Evolutionary conservation across 805 yeast genomes (phyloP).

Genomic region (Ogataea paraovalis): DNA sequence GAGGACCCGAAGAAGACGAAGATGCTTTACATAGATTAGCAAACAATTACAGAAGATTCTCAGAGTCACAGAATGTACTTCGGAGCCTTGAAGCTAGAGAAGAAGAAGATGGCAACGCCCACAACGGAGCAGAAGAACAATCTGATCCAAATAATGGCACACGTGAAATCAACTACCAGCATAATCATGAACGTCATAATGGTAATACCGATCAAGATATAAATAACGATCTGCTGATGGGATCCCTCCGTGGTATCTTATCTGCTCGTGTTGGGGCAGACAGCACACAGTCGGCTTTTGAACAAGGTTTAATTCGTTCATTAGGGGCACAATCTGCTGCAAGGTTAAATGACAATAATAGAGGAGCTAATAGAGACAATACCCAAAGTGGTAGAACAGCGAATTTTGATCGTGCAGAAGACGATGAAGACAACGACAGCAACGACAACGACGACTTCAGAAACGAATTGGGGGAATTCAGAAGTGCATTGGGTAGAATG

Average conservation of each 20-base stretch:
- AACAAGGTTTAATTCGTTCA: not conserved
- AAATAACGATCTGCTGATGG: not conserved
- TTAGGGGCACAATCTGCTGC: slow-evolving; percentile 6
- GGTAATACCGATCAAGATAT: not conserved
- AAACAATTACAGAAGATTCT: slow-evolving; percentile 35
- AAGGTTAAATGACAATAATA: not conserved
- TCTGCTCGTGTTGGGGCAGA: not conserved
- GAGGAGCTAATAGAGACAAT: too few relatives aligned
- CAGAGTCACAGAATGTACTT: slow-evolving; percentile 22
- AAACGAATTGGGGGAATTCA: slow-evolving; percentile 16
- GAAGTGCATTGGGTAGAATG: slow-evolving; percentile 25
- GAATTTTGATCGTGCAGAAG: slow-evolving; percentile 16
- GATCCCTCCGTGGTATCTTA: not conserved
- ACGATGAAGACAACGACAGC: slow-evolving; percentile 21
- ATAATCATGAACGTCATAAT: too few relatives aligned
- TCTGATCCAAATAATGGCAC: not conserved
- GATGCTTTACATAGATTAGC: slow-evolving; percentile 36
- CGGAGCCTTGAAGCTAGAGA: not conserved
- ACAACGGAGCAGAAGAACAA: not conserved
- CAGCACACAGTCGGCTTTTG: not conserved
- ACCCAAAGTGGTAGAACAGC: not conserved
- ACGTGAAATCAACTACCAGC: slow-evolving; percentile 4
- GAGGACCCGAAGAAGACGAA: slow-evolving; percentile 26
- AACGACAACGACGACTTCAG: slow-evolving; percentile 9
- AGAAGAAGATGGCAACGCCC: not conserved